Percentiles rank a stretch among this genome's conserved stretches.
Conservation (phyloP, 73 alveolate species). For the Uronychia setigera region DNA sequence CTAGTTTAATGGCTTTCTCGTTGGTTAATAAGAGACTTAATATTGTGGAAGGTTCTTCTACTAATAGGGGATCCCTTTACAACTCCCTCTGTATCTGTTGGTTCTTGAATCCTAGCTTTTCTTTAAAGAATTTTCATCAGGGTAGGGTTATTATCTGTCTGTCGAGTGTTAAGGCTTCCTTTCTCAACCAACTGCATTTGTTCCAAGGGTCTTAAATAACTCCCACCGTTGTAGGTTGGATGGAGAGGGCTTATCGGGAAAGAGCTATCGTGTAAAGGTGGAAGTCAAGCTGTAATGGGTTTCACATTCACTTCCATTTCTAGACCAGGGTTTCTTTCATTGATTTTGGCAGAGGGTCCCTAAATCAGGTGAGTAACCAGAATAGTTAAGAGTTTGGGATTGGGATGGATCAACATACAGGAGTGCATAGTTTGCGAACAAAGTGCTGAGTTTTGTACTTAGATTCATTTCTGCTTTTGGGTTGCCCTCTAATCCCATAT, state of each 20-base stretch:
- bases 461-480: too few relatives aligned
- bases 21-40: neutral
- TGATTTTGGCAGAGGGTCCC: neutral
- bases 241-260: neutral
- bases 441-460: too few relatives aligned
- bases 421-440: slow-evolving; percentile 1
- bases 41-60: neutral
- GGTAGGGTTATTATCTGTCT: neutral
- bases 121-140: neutral
- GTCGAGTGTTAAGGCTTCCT: neutral
- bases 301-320: neutral
- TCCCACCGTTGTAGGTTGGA: neutral
- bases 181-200: neutral
- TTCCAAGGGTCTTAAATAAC: neutral
- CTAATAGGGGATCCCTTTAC: neutral
- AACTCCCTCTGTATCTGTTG: neutral
- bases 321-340: neutral
- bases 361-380: too few relatives aligned
- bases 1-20: neutral
- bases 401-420: neutral
- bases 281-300: neutral
- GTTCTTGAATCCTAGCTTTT: neutral
- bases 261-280: neutral
- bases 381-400: too few relatives aligned
- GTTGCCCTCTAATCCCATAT: too few relatives aligned